These are phyloP conservation scores for Lentinula sp. DNA, from an alignment of 768 basidiomycete species.

Conservation along the genomic window DNA sequence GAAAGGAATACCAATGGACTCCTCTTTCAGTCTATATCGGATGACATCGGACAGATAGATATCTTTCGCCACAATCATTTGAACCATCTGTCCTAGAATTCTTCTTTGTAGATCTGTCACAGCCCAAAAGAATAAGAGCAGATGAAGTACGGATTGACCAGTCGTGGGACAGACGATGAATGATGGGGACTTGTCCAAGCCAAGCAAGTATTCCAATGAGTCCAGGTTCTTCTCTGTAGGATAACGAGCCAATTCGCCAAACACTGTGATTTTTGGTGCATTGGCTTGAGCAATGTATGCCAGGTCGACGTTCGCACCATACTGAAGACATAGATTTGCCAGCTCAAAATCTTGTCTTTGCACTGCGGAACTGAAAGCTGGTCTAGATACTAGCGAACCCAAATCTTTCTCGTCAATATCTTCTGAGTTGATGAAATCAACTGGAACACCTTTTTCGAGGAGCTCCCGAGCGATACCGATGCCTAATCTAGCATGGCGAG, in stretches of 20 bases:
- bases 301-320: constrained; percentile 7
- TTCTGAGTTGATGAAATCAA: not conserved
- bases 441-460: constrained; percentile 6
- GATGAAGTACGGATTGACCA: constrained; percentile 1
- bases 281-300: not conserved
- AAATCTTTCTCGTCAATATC: not conserved
- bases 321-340: not conserved
- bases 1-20: not conserved
- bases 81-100: not conserved
- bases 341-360: constrained; percentile 8
- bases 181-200: not conserved
- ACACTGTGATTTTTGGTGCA: constrained; percentile 1
- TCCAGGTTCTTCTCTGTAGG: constrained; percentile 6
- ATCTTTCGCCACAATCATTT: not conserved
- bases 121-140: not conserved
- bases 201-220: constrained; percentile 1
- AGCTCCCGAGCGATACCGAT: not conserved
- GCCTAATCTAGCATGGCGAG: not conserved
- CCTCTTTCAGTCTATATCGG: not conserved
- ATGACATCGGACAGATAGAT: not conserved
- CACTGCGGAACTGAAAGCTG: constrained; percentile 8
- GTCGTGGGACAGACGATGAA: not conserved
- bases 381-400: not conserved
- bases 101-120: not conserved
- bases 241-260: constrained; percentile 3